Conservation (phyloP, 352 stramenopile species). For the Globisporangium recalcitrans region DNA sequence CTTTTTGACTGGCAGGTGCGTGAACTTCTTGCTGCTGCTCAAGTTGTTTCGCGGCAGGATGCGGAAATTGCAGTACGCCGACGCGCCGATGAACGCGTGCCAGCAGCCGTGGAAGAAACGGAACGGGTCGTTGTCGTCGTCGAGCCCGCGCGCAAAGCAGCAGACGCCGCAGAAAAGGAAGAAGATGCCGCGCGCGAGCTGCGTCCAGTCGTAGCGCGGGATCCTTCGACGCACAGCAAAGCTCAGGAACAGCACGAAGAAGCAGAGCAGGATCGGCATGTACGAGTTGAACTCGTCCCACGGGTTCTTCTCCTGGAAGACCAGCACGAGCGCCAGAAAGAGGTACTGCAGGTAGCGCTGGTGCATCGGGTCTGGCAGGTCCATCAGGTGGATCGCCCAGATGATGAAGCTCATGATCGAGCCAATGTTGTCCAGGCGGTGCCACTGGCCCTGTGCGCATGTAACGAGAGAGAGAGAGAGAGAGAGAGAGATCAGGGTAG, state of each 20-base stretch:
- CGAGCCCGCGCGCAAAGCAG: constrained; percentile 59
- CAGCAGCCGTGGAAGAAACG: constrained; percentile 82
- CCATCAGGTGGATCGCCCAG: constrained; percentile 76
- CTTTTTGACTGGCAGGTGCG: constrained; percentile 36
- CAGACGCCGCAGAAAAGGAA: constrained; percentile 39
- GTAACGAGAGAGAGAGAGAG: not conserved
- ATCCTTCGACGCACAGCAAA: constrained; percentile 36
- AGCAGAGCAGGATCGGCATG: constrained; percentile 39
- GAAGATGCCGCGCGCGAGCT: constrained; percentile 43
- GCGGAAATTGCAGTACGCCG: constrained; percentile 69
- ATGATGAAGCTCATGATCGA: constrained; percentile 81
- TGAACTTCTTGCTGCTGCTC: constrained; percentile 1
- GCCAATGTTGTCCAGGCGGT: constrained; percentile 77
- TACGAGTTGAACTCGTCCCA: constrained; percentile 63
- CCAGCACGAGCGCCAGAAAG: constrained; percentile 54
- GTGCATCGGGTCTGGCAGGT: constrained; percentile 32
- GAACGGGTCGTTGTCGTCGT: constrained; percentile 73
- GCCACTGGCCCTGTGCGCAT: constrained; percentile 53
- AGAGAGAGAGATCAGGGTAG: no score
- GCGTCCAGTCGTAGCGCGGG: constrained; percentile 46
- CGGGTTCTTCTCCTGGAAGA: constrained; percentile 75
- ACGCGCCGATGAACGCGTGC: constrained; percentile 67
- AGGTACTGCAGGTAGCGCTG: constrained; percentile 65
- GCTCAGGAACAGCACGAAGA: constrained; percentile 36
- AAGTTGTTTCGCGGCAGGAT: constrained; percentile 33